Evolutionary conservation across 495 filamentous ascomycete genomes (phyloP), one percentile per base, ranked within the genome.

Genomic region (Lasiosphaeria miniovina): DNA sequence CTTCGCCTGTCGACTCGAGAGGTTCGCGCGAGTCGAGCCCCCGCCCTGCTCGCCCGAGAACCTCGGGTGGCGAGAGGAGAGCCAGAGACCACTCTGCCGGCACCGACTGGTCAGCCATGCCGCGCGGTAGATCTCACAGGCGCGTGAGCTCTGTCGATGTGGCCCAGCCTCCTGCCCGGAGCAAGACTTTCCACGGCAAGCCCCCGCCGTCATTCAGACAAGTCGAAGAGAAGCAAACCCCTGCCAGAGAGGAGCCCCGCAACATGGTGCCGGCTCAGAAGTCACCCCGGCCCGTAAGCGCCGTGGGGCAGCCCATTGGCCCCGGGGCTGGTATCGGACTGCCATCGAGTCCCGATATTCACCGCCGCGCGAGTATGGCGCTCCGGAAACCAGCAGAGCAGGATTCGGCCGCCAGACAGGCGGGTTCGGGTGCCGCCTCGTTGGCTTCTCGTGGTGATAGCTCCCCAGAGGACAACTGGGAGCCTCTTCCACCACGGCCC

Each of bases 271-370:
- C 43, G 4, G 12, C 43, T 46, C 43, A 11, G 6, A 46, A 46
- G 8, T 46, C 43, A n/a, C 43, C 43, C 7, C 43, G 43, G 5
- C 43, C 43, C 12, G 43, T 14, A 17, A 52, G 49, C 31, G 9
- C 4, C 24, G 11, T 63, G n/a, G 51, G 46, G 3, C 52, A 57
- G 8, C 61, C 52, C 7, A 24, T 14, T 5, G 14, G 9, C 17
- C 4, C 2, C 24, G 48, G 53, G 10, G 15, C 59, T n/a, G 48
- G 51, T 15, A 17, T 68, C 3, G 62, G 65, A 0, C 51, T 68
- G 34, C 66, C 66, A 2, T 52, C 57, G 4, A 68, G 63, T 49
- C 66, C 66, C 0, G 66, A 68, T 32, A 68, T 68, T 36, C 57
- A 65, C 48, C 60, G 58, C 14, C 57, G 60, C 9, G 36, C 48